Evolutionary conservation across 768 basidiomycete species (phyloP).

Genomic region (Daedaleopsis nitida): DNA sequence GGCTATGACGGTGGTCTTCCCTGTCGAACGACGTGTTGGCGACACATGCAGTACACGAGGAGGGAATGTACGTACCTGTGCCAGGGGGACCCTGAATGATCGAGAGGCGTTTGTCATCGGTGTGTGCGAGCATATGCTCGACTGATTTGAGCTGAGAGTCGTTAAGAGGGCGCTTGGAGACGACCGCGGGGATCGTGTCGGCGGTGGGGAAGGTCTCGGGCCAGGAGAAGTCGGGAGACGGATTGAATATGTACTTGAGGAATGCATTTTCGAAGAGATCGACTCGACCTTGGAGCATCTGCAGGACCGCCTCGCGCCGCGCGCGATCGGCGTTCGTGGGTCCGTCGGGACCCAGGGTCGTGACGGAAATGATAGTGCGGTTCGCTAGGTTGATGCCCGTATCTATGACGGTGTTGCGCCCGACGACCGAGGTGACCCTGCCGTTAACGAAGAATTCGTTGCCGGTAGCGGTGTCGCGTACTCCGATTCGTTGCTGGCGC

Average conservation of each 20-base stretch:
- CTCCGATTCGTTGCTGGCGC: slow-evolving; percentile 7
- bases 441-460: slow-evolving; percentile 29
- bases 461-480: slow-evolving; percentile 28
- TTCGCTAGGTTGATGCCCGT: slow-evolving; percentile 31
- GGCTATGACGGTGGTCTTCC: slow-evolving; percentile 37
- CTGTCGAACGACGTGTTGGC: slow-evolving; percentile 1
- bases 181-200: slow-evolving; percentile 20
- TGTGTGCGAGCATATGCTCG: slow-evolving; percentile 38
- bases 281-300: slow-evolving; percentile 37
- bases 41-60: neutral
- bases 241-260: slow-evolving; percentile 38
- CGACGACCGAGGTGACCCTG: slow-evolving; percentile 9
- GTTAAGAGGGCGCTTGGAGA: slow-evolving; percentile 37
- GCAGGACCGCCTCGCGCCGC: slow-evolving; percentile 34
- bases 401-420: slow-evolving; percentile 28
- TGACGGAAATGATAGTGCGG: slow-evolving; percentile 39
- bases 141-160: slow-evolving; percentile 41
- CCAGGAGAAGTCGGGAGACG: slow-evolving; percentile 36
- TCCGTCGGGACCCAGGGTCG: slow-evolving; percentile 54
- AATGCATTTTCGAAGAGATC: slow-evolving; percentile 38
- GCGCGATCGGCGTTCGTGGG: slow-evolving; percentile 61
- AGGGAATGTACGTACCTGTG: slow-evolving; percentile 9
- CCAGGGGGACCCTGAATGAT: slow-evolving; percentile 38
- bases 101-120: slow-evolving; percentile 37
- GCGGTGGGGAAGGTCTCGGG: slow-evolving; percentile 34